Evolutionary conservation across 768 basidiomycete genomes (phyloP), one percentile per base, ranked within the genome.

Genomic region (Russula compacta): DNA sequence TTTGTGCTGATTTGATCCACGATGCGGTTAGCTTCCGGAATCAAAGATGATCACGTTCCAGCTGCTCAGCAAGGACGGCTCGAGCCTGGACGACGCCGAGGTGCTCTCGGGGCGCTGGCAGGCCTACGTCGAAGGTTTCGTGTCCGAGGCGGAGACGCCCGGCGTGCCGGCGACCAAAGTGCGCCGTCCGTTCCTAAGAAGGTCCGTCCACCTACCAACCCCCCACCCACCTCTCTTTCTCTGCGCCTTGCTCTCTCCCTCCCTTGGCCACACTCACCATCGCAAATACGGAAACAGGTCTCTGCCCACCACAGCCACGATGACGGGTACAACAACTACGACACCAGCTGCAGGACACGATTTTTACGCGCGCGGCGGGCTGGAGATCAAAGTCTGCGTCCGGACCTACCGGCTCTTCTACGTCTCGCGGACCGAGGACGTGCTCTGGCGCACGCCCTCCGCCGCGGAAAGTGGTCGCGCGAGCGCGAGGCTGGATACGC

Each of bases 361-460:
- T 60, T 71, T 53, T 38, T 66, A 36, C 56, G 67, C 69, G 32
- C 68, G 69, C 11, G 85, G 86, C 36, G 80, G 80, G 3, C 78
- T 95, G 17, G 89, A 92, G 71, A 89, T 91, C 70, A 87, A 87
- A 64, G 82, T 97, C 59, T 95, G 94, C 72, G 79, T 92, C 39
- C 79, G 85, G 60, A 89, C 86, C 9, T 92, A 92, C 71, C 79
- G 86, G 38, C 72, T 92, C 14, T 93, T 94, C 76, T 92, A 84
- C 70, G 87, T 88, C 6, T 76, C 87, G 2, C 69, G 76, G 29
- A 84, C 84, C 48, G 87, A 86, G 66, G 87, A 88, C 63, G 78
- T 79, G 59, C 72, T 87, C 57, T 81, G 79, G 75, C 80, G 79
- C 57, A 68, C 76, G 14, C 72, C 76, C 24, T 70, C 71, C 0